phyloP scores from a whole-genome alignment of 2,329 filamentous ascomycete genomes.

The Pyrenophora teres region DNA sequence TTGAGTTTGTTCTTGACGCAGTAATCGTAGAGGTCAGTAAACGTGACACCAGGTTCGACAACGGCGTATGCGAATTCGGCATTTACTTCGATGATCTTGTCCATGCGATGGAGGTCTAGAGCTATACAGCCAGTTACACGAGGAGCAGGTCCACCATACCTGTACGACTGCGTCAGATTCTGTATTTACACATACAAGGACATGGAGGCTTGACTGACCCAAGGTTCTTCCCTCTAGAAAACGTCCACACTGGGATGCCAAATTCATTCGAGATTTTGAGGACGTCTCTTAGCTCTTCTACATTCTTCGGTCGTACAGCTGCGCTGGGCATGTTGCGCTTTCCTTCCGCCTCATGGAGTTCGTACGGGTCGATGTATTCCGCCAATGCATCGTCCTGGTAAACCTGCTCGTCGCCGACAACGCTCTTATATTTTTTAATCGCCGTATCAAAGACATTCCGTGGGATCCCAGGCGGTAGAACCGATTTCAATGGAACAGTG shows the following conservation, averaged over 20 bases:
- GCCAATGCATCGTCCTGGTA: conserved; percentile 47
- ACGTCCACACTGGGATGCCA: conserved; percentile 39
- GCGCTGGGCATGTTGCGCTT: conserved; percentile 41
- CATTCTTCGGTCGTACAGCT: conserved; percentile 47
- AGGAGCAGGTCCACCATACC: conserved; percentile 40
- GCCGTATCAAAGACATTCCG: conserved; percentile 47
- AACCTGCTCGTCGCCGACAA: conserved; percentile 49
- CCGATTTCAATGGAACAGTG: conserved; percentile 42
- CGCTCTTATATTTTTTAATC: conserved; percentile 41
- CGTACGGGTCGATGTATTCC: conserved; percentile 56
- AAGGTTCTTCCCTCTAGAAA: conserved; percentile 41
- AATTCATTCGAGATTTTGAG: conserved; percentile 34
- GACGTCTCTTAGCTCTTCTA: conserved; percentile 29
- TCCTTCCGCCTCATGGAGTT: conserved; percentile 49
- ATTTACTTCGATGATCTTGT: conserved; percentile 53
- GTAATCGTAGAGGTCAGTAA: conserved; percentile 41
- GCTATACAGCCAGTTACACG: conserved; percentile 45
- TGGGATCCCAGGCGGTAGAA: conserved; percentile 50
- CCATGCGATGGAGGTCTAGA: conserved; percentile 49
- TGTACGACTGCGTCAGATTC: neutral
- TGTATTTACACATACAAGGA: too few relatives aligned
- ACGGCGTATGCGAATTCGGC: conserved; percentile 53
- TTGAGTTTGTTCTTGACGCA: conserved; percentile 36
- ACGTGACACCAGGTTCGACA: conserved; percentile 46
- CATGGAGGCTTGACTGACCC: conserved; percentile 32